Evolutionary conservation across 768 basidiomycete species (phyloP), one percentile per base, ranked within the genome.

Genomic region (Calocera cornea): DNA sequence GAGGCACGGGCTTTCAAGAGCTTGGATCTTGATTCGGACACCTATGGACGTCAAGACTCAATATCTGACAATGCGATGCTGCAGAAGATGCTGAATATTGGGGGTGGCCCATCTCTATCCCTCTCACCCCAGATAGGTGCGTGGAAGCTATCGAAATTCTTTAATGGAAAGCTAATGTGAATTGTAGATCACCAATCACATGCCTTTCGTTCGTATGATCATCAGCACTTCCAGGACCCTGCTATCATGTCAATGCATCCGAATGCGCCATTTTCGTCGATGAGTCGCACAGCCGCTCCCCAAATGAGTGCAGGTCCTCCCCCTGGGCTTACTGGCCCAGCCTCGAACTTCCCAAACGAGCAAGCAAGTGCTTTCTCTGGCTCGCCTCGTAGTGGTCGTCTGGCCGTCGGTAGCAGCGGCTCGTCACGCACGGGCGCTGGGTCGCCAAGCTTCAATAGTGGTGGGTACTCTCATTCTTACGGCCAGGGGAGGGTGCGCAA

Each of bases 231-330:
- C 65, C 70, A 71, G 34, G 73, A 73, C 41, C 71, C 73, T 34
- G 73, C 73, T 31, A 73, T 73, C 60, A 71, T 72, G 70, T 72
- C 71, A 12, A 70, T 72, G 70, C 64, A 71, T 11, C 66, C 68
- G 38, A 64, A 33, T 27, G 14, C 54, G 31, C 54, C 54, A 2
- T 60, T 60, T 38, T 14, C 36, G 5, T 5, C 36, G 5, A 5
- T 38, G 36, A 14, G 36, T 38, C 36, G 36, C 36, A 14, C 36
- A 38, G 36, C 14, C 36, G 36, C 36, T 38, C 7, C 36, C 5
- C 7, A 14, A 38, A 14, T 47, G 8, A 47, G 44, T 47, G 68
- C 70, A 66, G 41, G 54, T 60, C 54, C 54, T 2, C 70, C 65
- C 27, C 64, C 34, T 38, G 64, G 64, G 24, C 41, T 40, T 65